Evolutionary conservation across 495 filamentous ascomycete species (phyloP), one percentile per base, ranked within the genome.

Genomic region (Trichoderma parareesei): DNA sequence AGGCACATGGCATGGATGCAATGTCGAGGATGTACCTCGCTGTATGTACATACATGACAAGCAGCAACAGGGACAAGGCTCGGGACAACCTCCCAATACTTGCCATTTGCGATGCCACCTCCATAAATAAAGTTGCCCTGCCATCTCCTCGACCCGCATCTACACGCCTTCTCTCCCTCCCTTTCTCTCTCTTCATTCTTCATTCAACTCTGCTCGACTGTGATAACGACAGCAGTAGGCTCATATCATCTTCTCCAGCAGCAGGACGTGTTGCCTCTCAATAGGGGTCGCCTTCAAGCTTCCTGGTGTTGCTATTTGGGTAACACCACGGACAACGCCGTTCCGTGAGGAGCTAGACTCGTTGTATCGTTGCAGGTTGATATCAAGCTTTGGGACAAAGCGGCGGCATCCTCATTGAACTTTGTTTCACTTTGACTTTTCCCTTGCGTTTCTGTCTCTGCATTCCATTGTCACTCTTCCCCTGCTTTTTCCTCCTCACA

Each of bases 1-100:
- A 9, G 27, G 53, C 53, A 57, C 53, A 57, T 57, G 53, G 53
- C 53, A 57, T 57, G 53, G 53, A 49, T 49, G 53, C 14, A 57
- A 57, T 37, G 53, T 11, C 9, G 16, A 49, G 18, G 16, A 16
- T 1, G 40, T 11, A 6, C 40, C 6, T 41, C 0, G 11, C 11
- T 7, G 40, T 41, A 41, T 0, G 6, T 11, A 41, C 11, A 41
- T 41, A 6, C 11, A 11, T 41, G 40, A 27, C 27, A 27, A 27
- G 27, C 27, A 27, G 27, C 27, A 27, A 27, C 43, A 46, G 13
- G n/a, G 43, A n/a, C 46, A 8, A 49, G 27, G 53, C 53, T 57
- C 53, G 53, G 53, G 53, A 9, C 53, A 57, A 57, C 33, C n/a
- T 57, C 53, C 33, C 53, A 57, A 57, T 57, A 35, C 6, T 57